Percentiles rank a stretch among this genome's conserved stretches.
Conservation (phyloP, 371 early-diverging fungal species). For the Smittium mucronatum region DNA sequence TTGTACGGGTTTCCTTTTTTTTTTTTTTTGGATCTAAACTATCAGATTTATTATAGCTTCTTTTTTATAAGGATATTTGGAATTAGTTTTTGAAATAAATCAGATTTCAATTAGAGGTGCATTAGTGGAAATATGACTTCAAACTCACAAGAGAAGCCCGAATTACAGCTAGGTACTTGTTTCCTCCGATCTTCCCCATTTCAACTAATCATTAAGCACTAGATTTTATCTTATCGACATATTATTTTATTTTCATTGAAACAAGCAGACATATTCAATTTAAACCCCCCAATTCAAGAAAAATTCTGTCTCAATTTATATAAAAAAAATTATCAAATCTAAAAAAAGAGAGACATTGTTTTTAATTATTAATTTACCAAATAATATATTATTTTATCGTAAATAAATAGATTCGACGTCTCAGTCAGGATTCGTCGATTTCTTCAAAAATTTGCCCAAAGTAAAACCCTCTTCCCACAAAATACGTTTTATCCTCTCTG, state of each 20-base stretch:
- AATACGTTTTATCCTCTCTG: neutral
- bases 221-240: neutral
- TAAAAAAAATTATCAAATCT: neutral
- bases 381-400: neutral
- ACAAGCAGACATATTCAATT: neutral
- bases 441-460: neutral
- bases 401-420: slow-evolving; percentile 8
- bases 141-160: slow-evolving; percentile 2
- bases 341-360: neutral
- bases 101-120: no score
- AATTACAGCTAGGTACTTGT: slow-evolving; percentile 7
- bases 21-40: no score
- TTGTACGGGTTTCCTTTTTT: no score
- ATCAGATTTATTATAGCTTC: no score
- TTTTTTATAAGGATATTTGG: no score
- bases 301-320: neutral
- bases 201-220: neutral
- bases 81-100: no score
- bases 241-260: neutral
- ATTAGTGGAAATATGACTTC: no score
- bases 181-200: neutral
- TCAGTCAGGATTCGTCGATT: slow-evolving; percentile 3
- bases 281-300: no score
- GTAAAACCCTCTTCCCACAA: neutral
- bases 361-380: neutral